Percentiles rank a stretch among this genome's conserved stretches.
Conservation (phyloP, 768 basidiomycete genomes). For the Rhizopogon sp. region DNA sequence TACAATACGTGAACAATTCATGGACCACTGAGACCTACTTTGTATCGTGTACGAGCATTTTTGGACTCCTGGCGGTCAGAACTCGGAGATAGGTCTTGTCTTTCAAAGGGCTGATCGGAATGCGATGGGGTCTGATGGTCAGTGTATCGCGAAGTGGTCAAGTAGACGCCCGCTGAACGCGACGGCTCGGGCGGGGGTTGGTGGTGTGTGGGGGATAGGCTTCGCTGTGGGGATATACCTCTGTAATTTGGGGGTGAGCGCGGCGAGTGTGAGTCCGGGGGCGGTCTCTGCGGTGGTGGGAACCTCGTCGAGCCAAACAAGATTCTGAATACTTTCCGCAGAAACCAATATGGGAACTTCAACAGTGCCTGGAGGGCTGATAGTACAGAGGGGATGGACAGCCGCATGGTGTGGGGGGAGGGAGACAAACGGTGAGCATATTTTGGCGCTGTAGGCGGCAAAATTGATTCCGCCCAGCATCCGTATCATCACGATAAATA, state of each 20-base stretch:
- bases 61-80: slow-evolving; percentile 7
- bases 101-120: neutral
- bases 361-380: neutral
- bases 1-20: neutral
- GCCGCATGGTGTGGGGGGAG: neutral
- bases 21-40: slow-evolving; percentile 8
- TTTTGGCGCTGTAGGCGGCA: too few species aligned
- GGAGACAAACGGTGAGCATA: too few species aligned
- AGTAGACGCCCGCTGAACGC: too few species aligned
- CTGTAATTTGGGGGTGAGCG: too few species aligned
- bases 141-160: too few species aligned
- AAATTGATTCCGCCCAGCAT: too few species aligned
- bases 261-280: neutral
- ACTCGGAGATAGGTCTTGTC: slow-evolving; percentile 1
- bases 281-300: neutral
- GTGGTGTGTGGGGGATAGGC: neutral
- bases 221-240: too few species aligned
- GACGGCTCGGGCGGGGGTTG: too few species aligned
- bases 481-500: too few species aligned
- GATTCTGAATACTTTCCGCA: neutral
- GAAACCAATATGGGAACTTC: neutral
- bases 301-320: neutral
- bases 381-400: neutral
- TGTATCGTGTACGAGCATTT: slow-evolving; percentile 9
- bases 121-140: too few species aligned